A percentile compares a stretch with the other conserved stretches of the same genome.
These are phyloP conservation scores for Sphaerobolus stellatus DNA, from an alignment of 1,284 basidiomycete genomes.

Conservation along the genomic window DNA sequence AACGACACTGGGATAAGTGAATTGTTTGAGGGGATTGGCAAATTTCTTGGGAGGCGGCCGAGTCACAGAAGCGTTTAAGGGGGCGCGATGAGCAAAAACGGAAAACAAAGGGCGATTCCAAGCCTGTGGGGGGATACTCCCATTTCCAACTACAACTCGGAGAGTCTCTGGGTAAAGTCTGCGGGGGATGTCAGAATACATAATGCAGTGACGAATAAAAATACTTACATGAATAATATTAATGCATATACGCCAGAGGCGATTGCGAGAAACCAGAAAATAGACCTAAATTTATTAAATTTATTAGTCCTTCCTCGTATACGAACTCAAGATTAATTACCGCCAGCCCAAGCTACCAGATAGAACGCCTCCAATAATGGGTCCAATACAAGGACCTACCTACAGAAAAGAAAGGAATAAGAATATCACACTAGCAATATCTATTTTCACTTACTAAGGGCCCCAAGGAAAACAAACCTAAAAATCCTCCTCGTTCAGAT, in stretches of 20 bases:
- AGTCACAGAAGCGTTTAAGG: conserved; percentile 4
- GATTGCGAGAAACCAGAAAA: conserved; percentile 81
- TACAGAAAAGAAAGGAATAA: conserved; percentile 20
- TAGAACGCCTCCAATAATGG: conserved; percentile 59
- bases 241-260: conserved; percentile 53
- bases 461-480: conserved; percentile 37
- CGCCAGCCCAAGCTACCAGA: conserved; percentile 66
- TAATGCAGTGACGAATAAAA: neutral
- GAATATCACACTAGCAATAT: neutral
- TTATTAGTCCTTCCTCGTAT: conserved; percentile 1
- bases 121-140: conserved; percentile 47
- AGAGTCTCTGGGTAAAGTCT: conserved; percentile 66
- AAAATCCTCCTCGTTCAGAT: conserved; percentile 39
- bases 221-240: conserved; percentile 53
- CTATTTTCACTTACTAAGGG: conserved; percentile 34
- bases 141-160: conserved; percentile 54
- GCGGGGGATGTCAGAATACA: neutral
- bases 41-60: conserved; percentile 38
- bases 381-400: conserved; percentile 53
- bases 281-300: conserved; percentile 44
- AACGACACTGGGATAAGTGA: conserved; percentile 59
- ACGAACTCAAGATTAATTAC: conserved; percentile 31
- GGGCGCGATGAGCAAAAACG: conserved; percentile 36
- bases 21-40: conserved; percentile 58
- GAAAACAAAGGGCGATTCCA: conserved; percentile 56